A percentile compares a stretch with the other conserved stretches of the same genome.
Conservation (phyloP, 1,284 basidiomycete species). For the Puccinia hordei region DNA sequence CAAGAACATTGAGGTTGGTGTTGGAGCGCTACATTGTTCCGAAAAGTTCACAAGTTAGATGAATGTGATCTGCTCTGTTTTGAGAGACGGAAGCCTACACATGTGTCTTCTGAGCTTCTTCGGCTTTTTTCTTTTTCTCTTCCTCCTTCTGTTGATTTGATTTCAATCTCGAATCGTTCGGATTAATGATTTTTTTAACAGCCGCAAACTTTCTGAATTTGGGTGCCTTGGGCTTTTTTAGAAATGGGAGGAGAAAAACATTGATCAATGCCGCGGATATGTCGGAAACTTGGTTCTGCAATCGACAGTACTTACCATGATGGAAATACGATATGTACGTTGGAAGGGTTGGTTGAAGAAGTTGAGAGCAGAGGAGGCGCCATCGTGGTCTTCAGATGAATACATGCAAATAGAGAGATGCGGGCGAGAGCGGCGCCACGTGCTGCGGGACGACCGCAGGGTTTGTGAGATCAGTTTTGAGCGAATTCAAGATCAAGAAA, state of each 20-base stretch:
- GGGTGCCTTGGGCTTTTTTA: slow-evolving; percentile 79
- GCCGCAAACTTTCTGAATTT: slow-evolving; percentile 92
- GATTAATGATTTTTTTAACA: slow-evolving; percentile 93
- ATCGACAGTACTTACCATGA: not conserved
- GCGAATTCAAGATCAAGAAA: too few relatives aligned
- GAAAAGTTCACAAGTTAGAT: not conserved
- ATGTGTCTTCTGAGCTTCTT: slow-evolving; percentile 60
- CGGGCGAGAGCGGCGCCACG: too few relatives aligned
- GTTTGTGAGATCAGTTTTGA: too few relatives aligned
- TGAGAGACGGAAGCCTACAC: slow-evolving; percentile 59
- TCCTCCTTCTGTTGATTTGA: slow-evolving; percentile 62
- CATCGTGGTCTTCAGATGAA: too few relatives aligned
- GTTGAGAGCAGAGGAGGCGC: too few relatives aligned
- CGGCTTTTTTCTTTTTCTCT: slow-evolving; percentile 56
- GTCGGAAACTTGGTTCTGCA: not conserved
- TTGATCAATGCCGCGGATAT: not conserved
- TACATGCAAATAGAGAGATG: too few relatives aligned
- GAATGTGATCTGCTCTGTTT: slow-evolving; percentile 51
- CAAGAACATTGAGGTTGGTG: slow-evolving; percentile 88
- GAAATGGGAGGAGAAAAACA: not conserved
- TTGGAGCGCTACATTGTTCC: slow-evolving; percentile 66
- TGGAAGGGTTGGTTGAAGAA: slow-evolving; percentile 7
- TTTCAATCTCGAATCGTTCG: slow-evolving; percentile 84
- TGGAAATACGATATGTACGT: not conserved
- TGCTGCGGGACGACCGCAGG: too few relatives aligned